Evolutionary conservation across 495 filamentous ascomycete species (phyloP), one percentile per base, ranked within the genome.

Genomic region (Penicillium flavigenum): DNA sequence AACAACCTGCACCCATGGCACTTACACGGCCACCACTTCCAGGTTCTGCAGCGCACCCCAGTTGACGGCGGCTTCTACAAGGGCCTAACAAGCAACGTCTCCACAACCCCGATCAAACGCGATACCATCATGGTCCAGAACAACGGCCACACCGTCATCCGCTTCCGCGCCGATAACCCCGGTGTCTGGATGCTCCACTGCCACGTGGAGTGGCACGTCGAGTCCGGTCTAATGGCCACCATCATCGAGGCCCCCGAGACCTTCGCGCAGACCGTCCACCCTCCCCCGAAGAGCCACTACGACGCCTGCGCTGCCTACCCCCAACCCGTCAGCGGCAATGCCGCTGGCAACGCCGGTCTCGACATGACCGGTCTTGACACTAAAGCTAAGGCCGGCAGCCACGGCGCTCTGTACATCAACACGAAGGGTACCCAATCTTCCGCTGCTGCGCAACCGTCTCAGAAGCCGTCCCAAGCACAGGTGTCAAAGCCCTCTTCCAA

Each of bases 101-200:
- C 64, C 27, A 32, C 49, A 12, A 67, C 66, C 14, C 64, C 66
- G 0, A 34, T 69, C 32, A 72, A 77, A 12, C 67, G 86, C 29
- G 86, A 89, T 52, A 86, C 83, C 0, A 67, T 87, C 8, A 76
- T 83, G 54, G 62, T 87, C 4, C 68, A 76, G 29, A 83, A 82
- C 0, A 69, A 77, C 16, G 83, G 83, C 0, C 76, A 86, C 54
- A 72, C 86, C 8, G 86, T 89, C 14, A 53, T 90, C 3, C 71
- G 88, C 0, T 91, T 90, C 75, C 74, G 79, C 26, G 84, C 86
- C 1, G 80, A 87, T 53, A 95, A 96, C 66, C 70, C 90, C 17
- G 91, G 88, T 51, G 80, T 91, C 36, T 92, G 85, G 81, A 70
- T 92, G 22, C 88, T 92, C 68, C 90, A 94, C 67, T 92, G 90